Evolutionary conservation across 768 basidiomycete species (phyloP).

Genomic region (Boletus barrowsii): DNA sequence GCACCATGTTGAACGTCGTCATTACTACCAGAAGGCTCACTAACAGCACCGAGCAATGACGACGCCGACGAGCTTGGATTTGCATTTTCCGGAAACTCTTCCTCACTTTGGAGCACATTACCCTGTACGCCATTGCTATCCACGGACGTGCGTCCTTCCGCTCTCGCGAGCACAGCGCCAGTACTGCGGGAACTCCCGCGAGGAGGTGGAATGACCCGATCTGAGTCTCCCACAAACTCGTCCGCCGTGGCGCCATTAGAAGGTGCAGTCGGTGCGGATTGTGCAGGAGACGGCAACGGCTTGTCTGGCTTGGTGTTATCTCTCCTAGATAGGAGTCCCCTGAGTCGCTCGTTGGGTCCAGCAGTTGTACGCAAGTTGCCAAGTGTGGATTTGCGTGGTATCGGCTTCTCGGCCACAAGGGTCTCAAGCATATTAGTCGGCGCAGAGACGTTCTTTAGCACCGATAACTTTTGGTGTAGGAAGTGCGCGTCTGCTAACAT

Average conservation of each 20-base stretch:
- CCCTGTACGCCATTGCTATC: conserved; percentile 5
- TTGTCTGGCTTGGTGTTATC: conserved; percentile 28
- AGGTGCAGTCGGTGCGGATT: conserved; percentile 14
- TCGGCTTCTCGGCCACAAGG: conserved; percentile 77
- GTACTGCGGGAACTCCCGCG: conserved; percentile 19
- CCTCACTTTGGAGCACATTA: conserved; percentile 1
- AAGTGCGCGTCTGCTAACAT: conserved; percentile 77
- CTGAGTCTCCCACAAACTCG: conserved; percentile 10
- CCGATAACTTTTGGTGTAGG: conserved; percentile 71
- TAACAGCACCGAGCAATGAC: background rate
- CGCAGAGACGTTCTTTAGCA: conserved; percentile 67
- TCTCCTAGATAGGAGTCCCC: conserved; percentile 34
- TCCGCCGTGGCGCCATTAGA: conserved; percentile 12
- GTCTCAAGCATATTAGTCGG: conserved; percentile 81
- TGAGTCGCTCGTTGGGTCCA: conserved; percentile 37
- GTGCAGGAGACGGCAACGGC: conserved; percentile 26
- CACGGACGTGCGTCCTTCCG: conserved; percentile 1
- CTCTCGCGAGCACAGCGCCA: conserved; percentile 3
- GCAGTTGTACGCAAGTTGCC: conserved; percentile 21
- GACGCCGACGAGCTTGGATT: conserved; percentile 11
- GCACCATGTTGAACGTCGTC: background rate
- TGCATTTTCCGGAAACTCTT: conserved; percentile 1
- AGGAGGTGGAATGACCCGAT: conserved; percentile 23
- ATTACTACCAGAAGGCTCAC: conserved; percentile 10
- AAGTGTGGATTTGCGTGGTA: conserved; percentile 39